Conservation (phyloP, 2,329 filamentous ascomycete species). For the Microcera coccophila region DNA sequence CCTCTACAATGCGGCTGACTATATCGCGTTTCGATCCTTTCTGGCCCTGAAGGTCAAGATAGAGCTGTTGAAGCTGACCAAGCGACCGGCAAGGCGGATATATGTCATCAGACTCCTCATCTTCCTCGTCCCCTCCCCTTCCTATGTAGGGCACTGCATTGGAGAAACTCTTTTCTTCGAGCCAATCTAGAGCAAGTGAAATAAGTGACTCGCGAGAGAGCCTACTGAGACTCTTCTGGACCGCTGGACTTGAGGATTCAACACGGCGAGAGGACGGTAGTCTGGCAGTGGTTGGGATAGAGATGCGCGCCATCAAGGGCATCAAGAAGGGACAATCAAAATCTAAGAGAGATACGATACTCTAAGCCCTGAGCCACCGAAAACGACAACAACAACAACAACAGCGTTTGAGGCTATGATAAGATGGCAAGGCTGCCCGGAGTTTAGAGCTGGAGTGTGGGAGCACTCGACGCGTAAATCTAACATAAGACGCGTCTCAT, state of each 20-base stretch:
- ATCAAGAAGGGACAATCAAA: not conserved
- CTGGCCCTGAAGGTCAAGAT: conserved; percentile 55
- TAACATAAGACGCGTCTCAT: not conserved
- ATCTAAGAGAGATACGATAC: no score
- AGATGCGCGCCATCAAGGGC: conserved; percentile 51
- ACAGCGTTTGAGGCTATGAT: conserved; percentile 7
- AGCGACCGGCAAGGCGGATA: conserved; percentile 65
- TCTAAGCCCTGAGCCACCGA: conserved; percentile 1
- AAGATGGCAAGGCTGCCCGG: conserved; percentile 5
- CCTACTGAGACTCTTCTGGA: conserved; percentile 63
- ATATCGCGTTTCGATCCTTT: conserved; percentile 62
- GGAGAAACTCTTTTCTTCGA: conserved; percentile 62
- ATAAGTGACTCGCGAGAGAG: conserved; percentile 70
- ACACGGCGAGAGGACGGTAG: conserved; percentile 69
- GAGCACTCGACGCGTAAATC: conserved; percentile 14
- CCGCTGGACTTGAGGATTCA: conserved; percentile 58
- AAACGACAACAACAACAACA: not conserved
- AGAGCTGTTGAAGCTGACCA: conserved; percentile 63
- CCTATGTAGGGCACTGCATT: conserved; percentile 41
- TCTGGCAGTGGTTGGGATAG: conserved; percentile 66
- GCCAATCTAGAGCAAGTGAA: conserved; percentile 71
- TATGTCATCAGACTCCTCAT: conserved; percentile 60
- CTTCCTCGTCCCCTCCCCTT: conserved; percentile 41
- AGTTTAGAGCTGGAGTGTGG: not conserved
- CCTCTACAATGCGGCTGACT: conserved; percentile 59